These are phyloP conservation scores for Dianthus caryophyllus DNA, from an alignment of 148 eudicot species.

Conservation along the genomic window DNA sequence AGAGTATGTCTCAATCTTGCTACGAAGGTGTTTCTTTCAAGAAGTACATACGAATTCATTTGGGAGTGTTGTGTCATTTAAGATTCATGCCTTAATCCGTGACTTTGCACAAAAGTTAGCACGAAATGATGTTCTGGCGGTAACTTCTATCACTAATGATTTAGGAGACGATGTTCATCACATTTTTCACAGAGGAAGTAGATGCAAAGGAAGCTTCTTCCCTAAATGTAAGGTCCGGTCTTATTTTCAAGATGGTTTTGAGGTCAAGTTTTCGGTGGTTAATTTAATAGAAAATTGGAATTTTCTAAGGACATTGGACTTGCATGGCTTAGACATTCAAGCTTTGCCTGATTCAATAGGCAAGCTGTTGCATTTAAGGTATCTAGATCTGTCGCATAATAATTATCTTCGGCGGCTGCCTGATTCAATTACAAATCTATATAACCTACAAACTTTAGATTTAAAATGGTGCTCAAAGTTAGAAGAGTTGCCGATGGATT, in stretches of 20 bases:
- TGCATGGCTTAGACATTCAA: neutral
- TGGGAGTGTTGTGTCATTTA: neutral
- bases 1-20: neutral
- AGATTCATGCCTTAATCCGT: neutral
- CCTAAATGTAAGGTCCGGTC: slow-evolving; percentile 4
- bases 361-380: slow-evolving; percentile 34
- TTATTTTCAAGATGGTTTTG: neutral
- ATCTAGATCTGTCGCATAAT: slow-evolving; percentile 24
- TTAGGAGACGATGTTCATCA: slow-evolving; percentile 12
- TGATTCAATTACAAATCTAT: slow-evolving; percentile 23
- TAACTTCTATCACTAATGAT: neutral
- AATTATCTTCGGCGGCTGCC: neutral
- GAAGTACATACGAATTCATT: neutral
- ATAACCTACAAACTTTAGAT: slow-evolving; percentile 21
- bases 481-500: slow-evolving; percentile 8
- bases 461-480: neutral
- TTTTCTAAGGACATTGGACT: slow-evolving; percentile 28
- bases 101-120: slow-evolving; percentile 1
- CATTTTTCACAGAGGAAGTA: neutral
- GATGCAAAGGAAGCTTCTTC: neutral
- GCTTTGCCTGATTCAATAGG: slow-evolving; percentile 26
- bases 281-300: slow-evolving; percentile 1
- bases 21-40: slow-evolving; percentile 3
- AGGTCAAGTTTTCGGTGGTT: neutral
- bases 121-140: neutral